Evolutionary conservation across 495 filamentous ascomycete species (phyloP).

Genomic region (Parathielavia hyrcaniae): DNA sequence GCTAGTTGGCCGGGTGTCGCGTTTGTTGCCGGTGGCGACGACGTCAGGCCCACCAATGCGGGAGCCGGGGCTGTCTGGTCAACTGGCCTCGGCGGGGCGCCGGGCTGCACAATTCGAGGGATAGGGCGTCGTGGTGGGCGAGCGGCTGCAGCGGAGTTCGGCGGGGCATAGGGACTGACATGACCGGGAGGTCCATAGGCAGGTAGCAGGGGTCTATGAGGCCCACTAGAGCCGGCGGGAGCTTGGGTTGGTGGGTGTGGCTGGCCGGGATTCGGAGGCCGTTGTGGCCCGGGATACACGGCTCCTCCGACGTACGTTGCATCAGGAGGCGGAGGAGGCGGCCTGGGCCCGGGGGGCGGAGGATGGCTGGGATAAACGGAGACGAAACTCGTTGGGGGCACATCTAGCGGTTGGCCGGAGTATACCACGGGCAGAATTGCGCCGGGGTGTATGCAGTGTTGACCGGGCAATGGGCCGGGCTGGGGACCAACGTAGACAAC

Average conservation of each 20-base stretch:
- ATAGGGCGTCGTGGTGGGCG: background rate
- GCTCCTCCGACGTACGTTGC: background rate
- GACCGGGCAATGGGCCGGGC: constrained; percentile 10
- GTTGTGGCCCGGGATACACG: background rate
- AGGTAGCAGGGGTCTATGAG: background rate
- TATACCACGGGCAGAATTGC: constrained; percentile 13
- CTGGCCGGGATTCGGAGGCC: background rate
- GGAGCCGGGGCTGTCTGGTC: background rate
- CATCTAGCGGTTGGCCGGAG: constrained; percentile 8
- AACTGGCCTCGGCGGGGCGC: background rate
- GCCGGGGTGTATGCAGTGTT: constrained; percentile 13
- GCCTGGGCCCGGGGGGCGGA: background rate
- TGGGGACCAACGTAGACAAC: constrained; percentile 12
- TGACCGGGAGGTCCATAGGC: constrained; percentile 5
- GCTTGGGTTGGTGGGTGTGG: background rate
- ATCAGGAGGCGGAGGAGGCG: constrained; percentile 6
- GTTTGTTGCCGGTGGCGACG: background rate
- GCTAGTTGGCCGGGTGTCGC: background rate
- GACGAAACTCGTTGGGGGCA: constrained; percentile 11
- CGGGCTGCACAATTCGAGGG: too few relatives aligned
- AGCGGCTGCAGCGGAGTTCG: background rate
- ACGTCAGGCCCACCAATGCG: background rate
- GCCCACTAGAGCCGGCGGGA: background rate
- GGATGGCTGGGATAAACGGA: constrained; percentile 11
- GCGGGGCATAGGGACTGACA: constrained; percentile 8